Evolutionary conservation across 257 asterid species (phyloP).

Genomic region (Vinca minor): DNA sequence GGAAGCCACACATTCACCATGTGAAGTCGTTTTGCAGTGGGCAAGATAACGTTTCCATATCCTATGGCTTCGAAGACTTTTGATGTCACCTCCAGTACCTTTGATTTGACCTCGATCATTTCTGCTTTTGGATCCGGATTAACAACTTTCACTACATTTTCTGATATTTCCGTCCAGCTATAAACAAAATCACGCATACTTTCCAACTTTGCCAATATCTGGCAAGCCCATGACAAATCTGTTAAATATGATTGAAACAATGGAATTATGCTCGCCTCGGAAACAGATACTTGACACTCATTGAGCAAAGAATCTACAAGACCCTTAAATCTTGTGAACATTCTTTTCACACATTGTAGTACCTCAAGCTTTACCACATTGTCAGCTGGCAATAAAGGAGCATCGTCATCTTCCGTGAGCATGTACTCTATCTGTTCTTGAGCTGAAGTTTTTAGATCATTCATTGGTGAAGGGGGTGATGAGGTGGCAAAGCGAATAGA

Average conservation of each 20-base stretch:
- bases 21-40: constrained; percentile 37
- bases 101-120: constrained; percentile 29
- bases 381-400: constrained; percentile 55
- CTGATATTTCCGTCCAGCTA: constrained; percentile 58
- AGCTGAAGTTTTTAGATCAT: constrained; percentile 61
- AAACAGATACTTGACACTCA: constrained; percentile 30
- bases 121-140: constrained; percentile 24
- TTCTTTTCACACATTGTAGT: constrained; percentile 28
- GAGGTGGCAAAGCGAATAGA: constrained; percentile 71
- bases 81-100: constrained; percentile 49
- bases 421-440: constrained; percentile 89
- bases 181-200: constrained; percentile 41
- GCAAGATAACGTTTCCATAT: constrained; percentile 46
- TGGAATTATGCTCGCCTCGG: constrained; percentile 28
- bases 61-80: constrained; percentile 63
- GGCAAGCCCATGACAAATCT: constrained; percentile 72
- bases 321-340: constrained; percentile 36
- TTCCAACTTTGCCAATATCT: constrained; percentile 56
- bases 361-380: constrained; percentile 49
- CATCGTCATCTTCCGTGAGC: constrained; percentile 86
- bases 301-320: constrained; percentile 41
- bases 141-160: constrained; percentile 32
- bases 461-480: constrained; percentile 43
- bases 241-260: constrained; percentile 30
- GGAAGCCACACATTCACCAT: constrained; percentile 69